Conservation (phyloP, 495 filamentous ascomycete genomes). For the Aspergillus haitiensis region DNA sequence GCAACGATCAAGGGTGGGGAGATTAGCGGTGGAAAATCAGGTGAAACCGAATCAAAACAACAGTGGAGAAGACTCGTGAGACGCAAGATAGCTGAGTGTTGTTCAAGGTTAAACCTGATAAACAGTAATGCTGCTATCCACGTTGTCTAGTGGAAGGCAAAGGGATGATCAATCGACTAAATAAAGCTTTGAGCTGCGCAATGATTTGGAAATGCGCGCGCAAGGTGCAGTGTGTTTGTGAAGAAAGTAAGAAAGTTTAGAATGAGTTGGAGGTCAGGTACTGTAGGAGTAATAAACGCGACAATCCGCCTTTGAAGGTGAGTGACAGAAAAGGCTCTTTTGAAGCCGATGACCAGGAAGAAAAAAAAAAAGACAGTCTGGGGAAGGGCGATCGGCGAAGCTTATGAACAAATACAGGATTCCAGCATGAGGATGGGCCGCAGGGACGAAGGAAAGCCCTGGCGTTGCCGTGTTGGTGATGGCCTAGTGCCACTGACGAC, state of each 20-base stretch:
- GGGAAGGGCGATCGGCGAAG: constrained; percentile 67
- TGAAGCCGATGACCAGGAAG: constrained; percentile 38
- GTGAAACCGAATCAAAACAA: constrained; percentile 13
- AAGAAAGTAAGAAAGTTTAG: constrained; percentile 13
- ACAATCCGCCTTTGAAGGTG: constrained; percentile 11
- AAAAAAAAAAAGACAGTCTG: constrained; percentile 41
- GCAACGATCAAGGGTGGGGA: constrained; percentile 28
- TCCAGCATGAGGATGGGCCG: constrained; percentile 30
- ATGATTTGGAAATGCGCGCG: constrained; percentile 7
- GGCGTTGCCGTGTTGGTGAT: constrained; percentile 35
- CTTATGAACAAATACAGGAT: constrained; percentile 62
- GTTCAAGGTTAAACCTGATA: not conserved
- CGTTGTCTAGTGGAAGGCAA: not conserved
- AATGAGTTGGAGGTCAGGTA: constrained; percentile 27
- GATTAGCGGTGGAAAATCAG: constrained; percentile 19
- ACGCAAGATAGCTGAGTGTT: not conserved
- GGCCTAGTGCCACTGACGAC: constrained; percentile 51
- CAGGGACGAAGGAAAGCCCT: constrained; percentile 35
- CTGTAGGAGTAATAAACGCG: constrained; percentile 17
- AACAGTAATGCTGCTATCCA: not conserved
- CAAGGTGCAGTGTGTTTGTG: constrained; percentile 13
- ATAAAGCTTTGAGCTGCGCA: constrained; percentile 19
- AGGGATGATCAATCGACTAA: constrained; percentile 2
- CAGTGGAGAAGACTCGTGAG: constrained; percentile 5
- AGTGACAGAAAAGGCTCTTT: constrained; percentile 8